These are phyloP conservation scores for Peterozyma toletana DNA, from an alignment of 805 yeast genomes.

Conservation along the genomic window DNA sequence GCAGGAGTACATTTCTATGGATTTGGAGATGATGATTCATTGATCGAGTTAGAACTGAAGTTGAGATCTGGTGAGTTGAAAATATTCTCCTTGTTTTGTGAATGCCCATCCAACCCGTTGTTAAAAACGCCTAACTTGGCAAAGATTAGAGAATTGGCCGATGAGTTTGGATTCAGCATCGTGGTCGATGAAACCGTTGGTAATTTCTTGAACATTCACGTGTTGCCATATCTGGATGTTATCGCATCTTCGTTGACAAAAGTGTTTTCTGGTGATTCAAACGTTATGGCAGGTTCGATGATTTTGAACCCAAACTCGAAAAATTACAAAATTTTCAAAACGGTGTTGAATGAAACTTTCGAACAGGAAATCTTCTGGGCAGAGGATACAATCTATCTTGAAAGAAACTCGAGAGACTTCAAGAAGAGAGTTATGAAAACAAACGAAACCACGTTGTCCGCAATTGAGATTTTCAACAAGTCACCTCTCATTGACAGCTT, in stretches of 20 bases:
- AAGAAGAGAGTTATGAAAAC: constrained; percentile 50
- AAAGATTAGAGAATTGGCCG: constrained; percentile 58
- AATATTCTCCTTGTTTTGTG: constrained; percentile 78
- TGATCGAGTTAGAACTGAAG: constrained; percentile 55
- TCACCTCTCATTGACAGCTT: constrained; percentile 53
- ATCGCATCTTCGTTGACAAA: constrained; percentile 85
- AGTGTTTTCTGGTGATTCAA: constrained; percentile 89
- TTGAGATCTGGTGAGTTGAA: constrained; percentile 52
- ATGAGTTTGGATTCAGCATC: constrained; percentile 65
- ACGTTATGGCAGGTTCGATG: constrained; percentile 91
- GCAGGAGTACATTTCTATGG: constrained; percentile 87
- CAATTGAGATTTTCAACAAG: constrained; percentile 43
- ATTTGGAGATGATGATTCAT: constrained; percentile 65
- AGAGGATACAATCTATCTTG: constrained; percentile 88
- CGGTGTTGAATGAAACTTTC: constrained; percentile 42
- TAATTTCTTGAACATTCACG: constrained; percentile 77
- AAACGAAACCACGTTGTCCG: constrained; percentile 48
- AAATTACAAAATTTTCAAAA: constrained; percentile 41
- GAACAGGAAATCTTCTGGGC: constrained; percentile 81
- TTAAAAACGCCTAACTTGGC: constrained; percentile 75
- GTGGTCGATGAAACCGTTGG: constrained; percentile 95
- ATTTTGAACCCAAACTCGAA: constrained; percentile 65
- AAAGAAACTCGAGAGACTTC: constrained; percentile 90
- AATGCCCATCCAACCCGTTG: constrained; percentile 93
- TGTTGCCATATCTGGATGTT: constrained; percentile 77